A percentile compares a stretch with the other conserved stretches of the same genome.
phyloP scores from a whole-genome alignment of 2,329 filamentous ascomycete species.

The Phoma sp. region DNA sequence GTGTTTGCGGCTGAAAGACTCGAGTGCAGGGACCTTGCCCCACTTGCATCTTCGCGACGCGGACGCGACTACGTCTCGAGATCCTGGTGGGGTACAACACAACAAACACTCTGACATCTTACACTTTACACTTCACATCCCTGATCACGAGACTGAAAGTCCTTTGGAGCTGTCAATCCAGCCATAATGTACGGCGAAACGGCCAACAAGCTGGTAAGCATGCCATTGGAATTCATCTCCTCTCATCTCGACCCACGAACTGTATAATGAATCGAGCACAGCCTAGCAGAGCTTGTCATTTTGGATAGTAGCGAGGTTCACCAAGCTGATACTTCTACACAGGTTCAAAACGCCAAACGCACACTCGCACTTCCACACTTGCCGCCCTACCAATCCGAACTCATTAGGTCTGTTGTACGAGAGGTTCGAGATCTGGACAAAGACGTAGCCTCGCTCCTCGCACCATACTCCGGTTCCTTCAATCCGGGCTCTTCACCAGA shows the following conservation, averaged over 20 bases:
- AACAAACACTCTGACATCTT: constrained; percentile 9
- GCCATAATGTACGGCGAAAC: constrained; percentile 82
- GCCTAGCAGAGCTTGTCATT: background rate
- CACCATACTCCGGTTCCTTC: constrained; percentile 84
- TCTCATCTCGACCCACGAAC: background rate
- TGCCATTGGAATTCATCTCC: background rate
- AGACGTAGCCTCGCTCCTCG: constrained; percentile 79
- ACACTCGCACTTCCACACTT: constrained; percentile 86
- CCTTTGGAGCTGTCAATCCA: background rate
- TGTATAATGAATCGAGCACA: background rate
- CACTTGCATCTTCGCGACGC: constrained; percentile 23
- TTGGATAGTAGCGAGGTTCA: background rate
- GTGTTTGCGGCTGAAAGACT: constrained; percentile 16
- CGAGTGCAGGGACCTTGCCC: constrained; percentile 26
- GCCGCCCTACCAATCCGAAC: constrained; percentile 90
- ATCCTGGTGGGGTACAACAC: constrained; percentile 4
- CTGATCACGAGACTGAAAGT: background rate
- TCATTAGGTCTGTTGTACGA: constrained; percentile 84
- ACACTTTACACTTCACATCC: background rate
- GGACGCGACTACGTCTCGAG: constrained; percentile 23
- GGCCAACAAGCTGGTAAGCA: constrained; percentile 78
- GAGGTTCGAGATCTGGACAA: constrained; percentile 94
- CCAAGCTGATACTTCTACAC: background rate
- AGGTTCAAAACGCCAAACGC: constrained; percentile 96
- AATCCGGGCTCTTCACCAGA: constrained; percentile 83